Evolutionary conservation across 2,329 filamentous ascomycete genomes (phyloP).

Genomic region (Apiospora saccharicola): DNA sequence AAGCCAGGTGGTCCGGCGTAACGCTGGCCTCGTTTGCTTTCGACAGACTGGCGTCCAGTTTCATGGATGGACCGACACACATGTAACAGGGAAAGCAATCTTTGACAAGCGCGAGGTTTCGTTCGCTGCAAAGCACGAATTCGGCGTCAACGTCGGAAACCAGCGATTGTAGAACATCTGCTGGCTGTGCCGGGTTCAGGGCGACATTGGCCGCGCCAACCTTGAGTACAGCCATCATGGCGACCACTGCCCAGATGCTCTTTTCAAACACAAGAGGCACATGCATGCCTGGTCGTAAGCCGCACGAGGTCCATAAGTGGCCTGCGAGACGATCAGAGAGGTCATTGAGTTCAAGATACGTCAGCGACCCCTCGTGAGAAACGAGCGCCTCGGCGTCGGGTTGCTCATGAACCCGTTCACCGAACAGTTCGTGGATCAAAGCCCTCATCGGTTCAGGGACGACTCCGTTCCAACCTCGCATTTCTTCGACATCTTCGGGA

Average conservation of each 20-base stretch:
- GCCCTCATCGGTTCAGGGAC: neutral
- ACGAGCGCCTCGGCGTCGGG: slow-evolving; percentile 11
- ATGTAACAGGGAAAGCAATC: neutral
- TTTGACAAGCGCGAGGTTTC: neutral
- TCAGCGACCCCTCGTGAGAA: neutral
- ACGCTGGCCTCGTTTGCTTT: neutral
- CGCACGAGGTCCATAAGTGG: neutral
- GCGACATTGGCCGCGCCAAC: slow-evolving; percentile 22
- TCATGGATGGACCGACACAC: neutral
- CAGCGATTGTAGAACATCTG: neutral
- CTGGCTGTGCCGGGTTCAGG: slow-evolving; percentile 3
- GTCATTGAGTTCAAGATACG: neutral
- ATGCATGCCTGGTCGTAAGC: neutral
- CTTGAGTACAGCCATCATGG: slow-evolving; percentile 20
- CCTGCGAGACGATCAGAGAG: neutral
- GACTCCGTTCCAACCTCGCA: slow-evolving; percentile 12
- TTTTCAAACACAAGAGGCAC: slow-evolving; percentile 24
- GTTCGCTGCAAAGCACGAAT: neutral
- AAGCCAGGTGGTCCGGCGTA: slow-evolving; percentile 4
- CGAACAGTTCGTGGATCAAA: neutral
- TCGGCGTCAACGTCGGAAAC: neutral
- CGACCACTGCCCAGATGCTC: slow-evolving; percentile 14
- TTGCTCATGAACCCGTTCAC: neutral
- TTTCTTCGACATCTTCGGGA: slow-evolving; percentile 7
- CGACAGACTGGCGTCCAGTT: neutral